Base-by-base conservation (phyloP, 192 early-diverging fungal species). In the Coemansia sp. region DNA sequence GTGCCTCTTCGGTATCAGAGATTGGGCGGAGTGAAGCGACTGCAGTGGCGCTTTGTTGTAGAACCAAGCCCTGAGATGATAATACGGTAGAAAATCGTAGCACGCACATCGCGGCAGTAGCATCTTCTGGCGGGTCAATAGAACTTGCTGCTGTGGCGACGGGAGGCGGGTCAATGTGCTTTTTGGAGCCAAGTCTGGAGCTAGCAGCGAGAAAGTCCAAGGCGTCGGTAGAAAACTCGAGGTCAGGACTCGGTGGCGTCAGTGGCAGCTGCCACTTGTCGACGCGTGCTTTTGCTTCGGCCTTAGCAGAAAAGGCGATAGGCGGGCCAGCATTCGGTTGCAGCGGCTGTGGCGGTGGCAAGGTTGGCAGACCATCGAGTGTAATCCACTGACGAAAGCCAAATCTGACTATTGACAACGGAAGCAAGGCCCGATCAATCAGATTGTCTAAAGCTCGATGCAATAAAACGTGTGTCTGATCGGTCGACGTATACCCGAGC, bases 321-420 rank as follows among this genome's bases (percentile, higher is more conserved):
- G 45, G 13, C 11, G 27, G 27, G 9, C 24, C 27, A 4, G 27
- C 5, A 14, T 29, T 53, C 11, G 27, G 8, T 14, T 53, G 11
- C 31, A 27, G 24, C 16, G 51, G 31, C 10, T 46, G 45, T 14
- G n/a, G 17, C 5, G 45, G 2, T 2, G 45, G 14, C 6, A 17
- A 19, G 8, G 45, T 16, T 5, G 69, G 24, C 16, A 60, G 40
- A 10, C 59, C 62, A n/a, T 67, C 63, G 8, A 77, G 44, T 31
- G 72, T 63, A 40, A 83, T 71, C 80, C 80, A 83, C 59, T 83
- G 80, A 2, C 68, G 69, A 36, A 77, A 70, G 0, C 80, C 80
- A 39, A 83, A 83, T 35, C 80, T 42, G 21, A 83, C 80, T 11
- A 83, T 76, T 14, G 80, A 83, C 48, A 83, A 42, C 19, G 72